These are phyloP conservation scores for Apiospora hydei DNA, from an alignment of 2,329 filamentous ascomycete genomes.

Conservation along the genomic window DNA sequence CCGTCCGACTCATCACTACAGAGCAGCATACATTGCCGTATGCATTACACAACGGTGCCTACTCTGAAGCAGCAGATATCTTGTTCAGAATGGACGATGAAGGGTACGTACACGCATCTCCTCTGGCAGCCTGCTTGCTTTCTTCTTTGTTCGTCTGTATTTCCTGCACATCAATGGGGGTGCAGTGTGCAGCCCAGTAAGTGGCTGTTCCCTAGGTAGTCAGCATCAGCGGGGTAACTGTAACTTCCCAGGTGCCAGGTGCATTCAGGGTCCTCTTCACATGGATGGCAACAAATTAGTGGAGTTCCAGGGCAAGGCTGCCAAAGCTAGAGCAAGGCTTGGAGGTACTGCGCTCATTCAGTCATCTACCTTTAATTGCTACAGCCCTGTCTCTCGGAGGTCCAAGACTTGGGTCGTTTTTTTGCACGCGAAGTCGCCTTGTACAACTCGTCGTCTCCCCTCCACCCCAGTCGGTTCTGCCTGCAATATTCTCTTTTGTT, in stretches of 20 bases:
- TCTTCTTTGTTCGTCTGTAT: not conserved
- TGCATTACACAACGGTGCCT: too few species aligned
- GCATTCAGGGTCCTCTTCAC: not conserved
- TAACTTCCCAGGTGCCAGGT: not conserved
- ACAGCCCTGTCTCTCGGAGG: slow-evolving; percentile 9
- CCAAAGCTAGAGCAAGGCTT: not conserved
- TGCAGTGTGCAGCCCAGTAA: not conserved
- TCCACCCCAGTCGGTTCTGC: not conserved
- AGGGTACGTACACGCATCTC: not conserved
- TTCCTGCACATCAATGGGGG: not conserved
- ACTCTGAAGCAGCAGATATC: not conserved
- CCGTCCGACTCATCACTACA: too few species aligned
- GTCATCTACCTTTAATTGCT: not conserved
- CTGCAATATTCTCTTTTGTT: not conserved
- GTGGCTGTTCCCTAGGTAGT: not conserved
- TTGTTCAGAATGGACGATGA: not conserved
- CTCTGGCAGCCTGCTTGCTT: not conserved
- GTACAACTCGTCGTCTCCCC: not conserved
- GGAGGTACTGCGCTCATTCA: not conserved
- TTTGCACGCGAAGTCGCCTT: not conserved
- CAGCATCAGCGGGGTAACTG: not conserved
- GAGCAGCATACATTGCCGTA: not conserved
- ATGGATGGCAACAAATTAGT: not conserved
- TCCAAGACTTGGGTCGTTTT: slow-evolving; percentile 1
- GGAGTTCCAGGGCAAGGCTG: slow-evolving; percentile 11